Percentiles rank a stretch among this genome's conserved stretches.
phyloP scores from a whole-genome alignment of 192 early-diverging fungal species.

The Podila minutissima region DNA sequence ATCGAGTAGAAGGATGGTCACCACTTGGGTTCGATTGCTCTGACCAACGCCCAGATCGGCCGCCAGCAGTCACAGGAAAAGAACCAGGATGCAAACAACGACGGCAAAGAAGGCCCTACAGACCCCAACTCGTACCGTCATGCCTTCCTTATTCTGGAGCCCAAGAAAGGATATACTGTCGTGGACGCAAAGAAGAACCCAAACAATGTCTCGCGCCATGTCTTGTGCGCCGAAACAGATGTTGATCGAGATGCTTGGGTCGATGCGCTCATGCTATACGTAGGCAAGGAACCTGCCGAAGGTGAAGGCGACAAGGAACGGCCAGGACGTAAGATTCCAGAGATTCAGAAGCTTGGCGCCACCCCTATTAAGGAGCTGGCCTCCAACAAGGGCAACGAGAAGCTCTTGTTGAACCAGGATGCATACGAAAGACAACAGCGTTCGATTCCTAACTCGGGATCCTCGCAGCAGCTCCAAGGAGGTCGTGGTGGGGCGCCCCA shows the following conservation, averaged over 20 bases:
- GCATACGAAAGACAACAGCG: conserved; percentile 48
- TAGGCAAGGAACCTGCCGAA: conserved; percentile 35
- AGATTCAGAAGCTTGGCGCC: conserved; percentile 45
- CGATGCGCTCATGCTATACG: conserved; percentile 64
- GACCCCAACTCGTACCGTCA: conserved; percentile 79
- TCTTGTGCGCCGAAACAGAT: conserved; percentile 91
- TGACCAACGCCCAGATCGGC: conserved; percentile 80
- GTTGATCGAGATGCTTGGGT: conserved; percentile 94
- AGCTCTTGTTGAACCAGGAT: conserved; percentile 43
- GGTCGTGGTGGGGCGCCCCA: conserved; percentile 22
- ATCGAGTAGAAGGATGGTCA: conserved; percentile 72
- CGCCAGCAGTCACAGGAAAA: conserved; percentile 59
- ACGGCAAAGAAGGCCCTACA: conserved; percentile 23
- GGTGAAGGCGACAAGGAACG: conserved; percentile 32
- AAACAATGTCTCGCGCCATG: conserved; percentile 65
- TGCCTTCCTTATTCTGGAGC: conserved; percentile 88
- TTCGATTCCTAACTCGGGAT: conserved; percentile 16
- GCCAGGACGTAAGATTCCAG: conserved; percentile 27
- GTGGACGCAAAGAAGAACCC: conserved; percentile 45
- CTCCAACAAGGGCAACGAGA: conserved; percentile 30
- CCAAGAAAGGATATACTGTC: conserved; percentile 66
- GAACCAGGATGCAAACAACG: conserved; percentile 20
- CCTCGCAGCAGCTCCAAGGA: conserved; percentile 16
- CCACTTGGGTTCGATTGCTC: conserved; percentile 75
- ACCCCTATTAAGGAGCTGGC: conserved; percentile 48